Evolutionary conservation across 495 filamentous ascomycete genomes (phyloP).

Genomic region (Alectoria sarmentosa): DNA sequence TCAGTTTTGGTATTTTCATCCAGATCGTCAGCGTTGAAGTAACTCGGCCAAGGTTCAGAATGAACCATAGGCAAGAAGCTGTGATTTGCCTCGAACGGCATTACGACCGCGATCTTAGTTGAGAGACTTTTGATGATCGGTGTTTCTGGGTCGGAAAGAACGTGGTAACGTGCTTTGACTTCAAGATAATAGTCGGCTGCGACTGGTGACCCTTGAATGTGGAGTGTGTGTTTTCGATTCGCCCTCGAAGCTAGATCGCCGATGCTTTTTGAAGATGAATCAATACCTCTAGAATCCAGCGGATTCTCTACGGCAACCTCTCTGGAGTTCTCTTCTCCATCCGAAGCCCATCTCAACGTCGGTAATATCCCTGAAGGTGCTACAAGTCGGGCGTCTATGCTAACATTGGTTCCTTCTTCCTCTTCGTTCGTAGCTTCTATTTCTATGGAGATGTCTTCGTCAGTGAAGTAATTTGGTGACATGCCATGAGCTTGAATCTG

Average conservation of each 20-base stretch:
- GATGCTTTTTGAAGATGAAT: slow-evolving; percentile 1
- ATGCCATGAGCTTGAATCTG: slow-evolving; percentile 57
- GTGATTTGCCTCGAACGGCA: slow-evolving; percentile 84
- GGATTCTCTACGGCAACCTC: not conserved
- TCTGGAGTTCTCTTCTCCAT: slow-evolving; percentile 29
- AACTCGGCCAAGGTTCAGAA: slow-evolving; percentile 73
- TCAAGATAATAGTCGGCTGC: slow-evolving; percentile 62
- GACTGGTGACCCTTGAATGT: slow-evolving; percentile 38
- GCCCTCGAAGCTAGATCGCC: slow-evolving; percentile 19
- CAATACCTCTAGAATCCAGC: not conserved
- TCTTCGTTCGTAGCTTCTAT: slow-evolving; percentile 77
- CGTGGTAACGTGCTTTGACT: slow-evolving; percentile 65
- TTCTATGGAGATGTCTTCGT: slow-evolving; percentile 61
- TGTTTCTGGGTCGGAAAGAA: slow-evolving; percentile 75
- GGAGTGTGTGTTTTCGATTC: slow-evolving; percentile 39
- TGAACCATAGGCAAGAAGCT: slow-evolving; percentile 74
- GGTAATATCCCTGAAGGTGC: slow-evolving; percentile 51
- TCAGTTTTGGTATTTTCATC: slow-evolving; percentile 30
- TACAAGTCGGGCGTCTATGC: slow-evolving; percentile 59
- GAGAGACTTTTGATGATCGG: slow-evolving; percentile 66
- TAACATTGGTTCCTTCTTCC: slow-evolving; percentile 65
- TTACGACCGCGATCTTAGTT: slow-evolving; percentile 61
- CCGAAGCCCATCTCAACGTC: slow-evolving; percentile 38
- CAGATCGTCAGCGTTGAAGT: slow-evolving; percentile 52
- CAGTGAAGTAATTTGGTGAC: slow-evolving; percentile 68